Conservation (phyloP, 176 grass and related monocot species). For the Calamus simplicifolius region DNA sequence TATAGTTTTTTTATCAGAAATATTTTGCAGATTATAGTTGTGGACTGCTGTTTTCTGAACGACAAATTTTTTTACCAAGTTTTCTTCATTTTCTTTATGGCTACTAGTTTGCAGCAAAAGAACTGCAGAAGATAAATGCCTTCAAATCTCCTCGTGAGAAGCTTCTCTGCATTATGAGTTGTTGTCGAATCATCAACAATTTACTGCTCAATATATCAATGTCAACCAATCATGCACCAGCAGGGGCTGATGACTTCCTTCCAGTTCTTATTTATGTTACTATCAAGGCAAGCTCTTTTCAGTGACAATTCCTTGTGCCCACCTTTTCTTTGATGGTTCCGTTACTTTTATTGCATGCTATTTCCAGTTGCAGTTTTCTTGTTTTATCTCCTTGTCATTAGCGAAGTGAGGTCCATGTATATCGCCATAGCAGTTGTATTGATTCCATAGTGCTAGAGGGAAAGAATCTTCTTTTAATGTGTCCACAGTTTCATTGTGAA, state of each 20-base stretch:
- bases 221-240: constrained; percentile 44
- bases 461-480: no score
- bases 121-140: constrained; percentile 86
- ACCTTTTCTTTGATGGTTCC: not conserved
- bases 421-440: no score
- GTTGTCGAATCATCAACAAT: constrained; percentile 95
- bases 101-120: constrained; percentile 78
- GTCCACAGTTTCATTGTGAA: no score
- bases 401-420: no score
- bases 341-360: not conserved
- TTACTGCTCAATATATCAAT: constrained; percentile 75
- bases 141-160: constrained; percentile 83
- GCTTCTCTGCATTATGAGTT: constrained; percentile 78
- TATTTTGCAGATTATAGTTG: no score
- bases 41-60: not conserved
- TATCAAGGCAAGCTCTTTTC: constrained; percentile 64
- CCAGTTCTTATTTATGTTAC: constrained; percentile 90
- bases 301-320: constrained; percentile 16
- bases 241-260: constrained; percentile 93
- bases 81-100: constrained; percentile 3
- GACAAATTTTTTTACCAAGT: not conserved
- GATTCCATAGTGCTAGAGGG: no score
- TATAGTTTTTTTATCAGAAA: no score
- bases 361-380: not conserved
- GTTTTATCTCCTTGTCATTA: no score